Conservation (phyloP, 441 rosid species). For the Caryocar brasiliense region DNA sequence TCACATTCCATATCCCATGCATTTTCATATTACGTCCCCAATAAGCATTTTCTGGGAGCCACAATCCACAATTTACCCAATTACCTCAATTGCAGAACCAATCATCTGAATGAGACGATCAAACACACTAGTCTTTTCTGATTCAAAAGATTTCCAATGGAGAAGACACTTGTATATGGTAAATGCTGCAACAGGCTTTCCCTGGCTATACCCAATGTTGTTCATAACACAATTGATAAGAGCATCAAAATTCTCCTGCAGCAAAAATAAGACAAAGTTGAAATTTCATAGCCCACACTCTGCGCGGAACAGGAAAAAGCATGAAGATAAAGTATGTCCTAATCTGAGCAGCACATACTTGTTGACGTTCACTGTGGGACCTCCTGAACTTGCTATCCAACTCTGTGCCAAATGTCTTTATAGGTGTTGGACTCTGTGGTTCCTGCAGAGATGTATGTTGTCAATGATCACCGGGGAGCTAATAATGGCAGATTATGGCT, state of each 20-base stretch:
- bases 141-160: conserved; percentile 96
- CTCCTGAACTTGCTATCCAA: conserved; percentile 69
- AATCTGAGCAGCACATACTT: conserved; percentile 41
- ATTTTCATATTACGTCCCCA: too few relatives aligned
- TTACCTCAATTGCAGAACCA: conserved; percentile 96
- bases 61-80: conserved; percentile 2
- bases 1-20: too few relatives aligned
- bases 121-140: conserved; percentile 93
- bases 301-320: conserved; percentile 1
- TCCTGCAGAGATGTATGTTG: conserved; percentile 37
- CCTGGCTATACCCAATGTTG: conserved; percentile 73
- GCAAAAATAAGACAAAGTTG: conserved; percentile 17
- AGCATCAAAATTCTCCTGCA: conserved; percentile 79
- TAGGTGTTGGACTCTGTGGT: conserved; percentile 53
- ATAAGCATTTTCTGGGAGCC: conserved; percentile 2
- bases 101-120: conserved; percentile 96
- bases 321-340: conserved; percentile 12
- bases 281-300: conserved; percentile 1
- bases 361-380: conserved; percentile 69
- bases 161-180: conserved; percentile 90
- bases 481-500: background rate
- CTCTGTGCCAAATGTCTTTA: conserved; percentile 47
- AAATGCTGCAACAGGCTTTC: conserved; percentile 87
- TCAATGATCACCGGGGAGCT: conserved; percentile 8
- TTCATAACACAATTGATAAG: conserved; percentile 70